Percentiles rank a stretch among this genome's conserved stretches.
Evolutionary conservation across 768 basidiomycete genomes (phyloP).

Genomic region (Xerocomellus intermedius): DNA sequence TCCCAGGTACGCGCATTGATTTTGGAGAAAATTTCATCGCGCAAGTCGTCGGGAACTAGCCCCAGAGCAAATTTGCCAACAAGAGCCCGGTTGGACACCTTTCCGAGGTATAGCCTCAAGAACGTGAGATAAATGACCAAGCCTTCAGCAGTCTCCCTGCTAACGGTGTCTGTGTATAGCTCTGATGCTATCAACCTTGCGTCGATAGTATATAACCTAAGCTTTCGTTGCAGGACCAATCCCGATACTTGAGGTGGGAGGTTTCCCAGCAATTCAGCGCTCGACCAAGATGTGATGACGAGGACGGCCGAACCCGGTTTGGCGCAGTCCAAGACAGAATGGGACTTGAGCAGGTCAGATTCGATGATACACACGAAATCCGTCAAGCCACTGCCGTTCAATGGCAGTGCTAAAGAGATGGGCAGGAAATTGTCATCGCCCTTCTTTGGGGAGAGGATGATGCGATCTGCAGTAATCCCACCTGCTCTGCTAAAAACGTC

Average conservation of each 20-base stretch:
- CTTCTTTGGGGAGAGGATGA: conserved; percentile 58
- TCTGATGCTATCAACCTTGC: conserved; percentile 48
- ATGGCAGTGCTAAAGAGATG: conserved; percentile 54
- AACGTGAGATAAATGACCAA: conserved; percentile 76
- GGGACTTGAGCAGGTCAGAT: conserved; percentile 72
- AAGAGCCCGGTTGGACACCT: conserved; percentile 50
- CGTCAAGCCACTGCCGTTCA: conserved; percentile 50
- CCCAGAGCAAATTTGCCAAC: conserved; percentile 52
- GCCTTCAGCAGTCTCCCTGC: conserved; percentile 47
- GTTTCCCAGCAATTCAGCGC: conserved; percentile 69
- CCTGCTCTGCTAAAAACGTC: conserved; percentile 75
- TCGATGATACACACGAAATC: conserved; percentile 80
- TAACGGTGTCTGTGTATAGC: conserved; percentile 25
- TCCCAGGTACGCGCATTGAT: conserved; percentile 64
- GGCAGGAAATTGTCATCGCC: conserved; percentile 44
- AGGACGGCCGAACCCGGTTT: conserved; percentile 70
- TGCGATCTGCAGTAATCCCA: conserved; percentile 65
- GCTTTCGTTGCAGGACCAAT: conserved; percentile 45
- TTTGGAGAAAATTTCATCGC: conserved; percentile 43
- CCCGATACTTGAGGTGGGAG: conserved; percentile 50
- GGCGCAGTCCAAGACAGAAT: conserved; percentile 66
- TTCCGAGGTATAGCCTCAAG: conserved; percentile 78
- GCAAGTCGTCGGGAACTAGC: conserved; percentile 45
- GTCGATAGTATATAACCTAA: conserved; percentile 62
- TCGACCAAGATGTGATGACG: conserved; percentile 70